Evolutionary conservation across 345 rosid genomes (phyloP).

Genomic region (Corymbia maculata): DNA sequence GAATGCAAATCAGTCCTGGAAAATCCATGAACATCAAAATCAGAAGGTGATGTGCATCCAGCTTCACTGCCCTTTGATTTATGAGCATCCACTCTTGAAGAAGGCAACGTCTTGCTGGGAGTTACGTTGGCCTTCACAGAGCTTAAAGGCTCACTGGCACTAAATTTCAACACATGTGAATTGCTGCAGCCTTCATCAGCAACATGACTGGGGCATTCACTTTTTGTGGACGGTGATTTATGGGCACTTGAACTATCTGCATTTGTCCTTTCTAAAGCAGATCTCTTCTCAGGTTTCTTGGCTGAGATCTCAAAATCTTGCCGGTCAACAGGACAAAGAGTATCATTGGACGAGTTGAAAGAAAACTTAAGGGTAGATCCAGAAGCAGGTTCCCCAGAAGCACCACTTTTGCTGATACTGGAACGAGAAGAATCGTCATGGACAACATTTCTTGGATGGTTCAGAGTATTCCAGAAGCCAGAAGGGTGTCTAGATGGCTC

Average conservation of each 20-base stretch:
- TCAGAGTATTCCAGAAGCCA: conserved; percentile 58
- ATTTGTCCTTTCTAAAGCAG: background rate
- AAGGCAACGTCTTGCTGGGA: background rate
- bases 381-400: conserved; percentile 9
- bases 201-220: background rate
- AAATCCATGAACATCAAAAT: background rate
- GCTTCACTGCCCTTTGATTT: background rate
- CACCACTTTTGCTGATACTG: conserved; percentile 12
- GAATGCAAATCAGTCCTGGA: background rate
- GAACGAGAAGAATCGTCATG: conserved; percentile 10
- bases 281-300: background rate
- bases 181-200: background rate
- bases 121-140: background rate
- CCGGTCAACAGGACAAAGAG: background rate
- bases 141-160: background rate
- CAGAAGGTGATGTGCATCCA: background rate
- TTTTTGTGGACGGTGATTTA: background rate
- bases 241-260: background rate
- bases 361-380: conserved; percentile 34
- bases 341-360: conserved; percentile 17
- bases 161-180: background rate
- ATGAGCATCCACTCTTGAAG: background rate
- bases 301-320: background rate
- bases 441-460: conserved; percentile 7
- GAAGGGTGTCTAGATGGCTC: conserved; percentile 15